Evolutionary conservation across 2,329 filamentous ascomycete genomes (phyloP).

Genomic region (Trichoderma sp.): DNA sequence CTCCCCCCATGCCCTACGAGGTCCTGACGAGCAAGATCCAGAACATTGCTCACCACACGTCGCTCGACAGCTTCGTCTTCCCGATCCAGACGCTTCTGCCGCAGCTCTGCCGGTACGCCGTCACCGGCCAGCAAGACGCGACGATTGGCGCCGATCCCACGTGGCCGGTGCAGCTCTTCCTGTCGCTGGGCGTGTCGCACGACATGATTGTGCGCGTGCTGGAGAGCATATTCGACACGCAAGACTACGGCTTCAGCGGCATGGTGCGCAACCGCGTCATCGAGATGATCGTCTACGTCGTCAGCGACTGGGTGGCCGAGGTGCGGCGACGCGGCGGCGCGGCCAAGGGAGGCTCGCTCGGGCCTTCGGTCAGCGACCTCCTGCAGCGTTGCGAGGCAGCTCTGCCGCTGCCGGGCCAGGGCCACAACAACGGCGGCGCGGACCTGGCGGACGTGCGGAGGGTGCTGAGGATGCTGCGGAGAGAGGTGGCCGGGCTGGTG

Average conservation of each 20-base stretch:
- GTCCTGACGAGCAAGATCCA: constrained; percentile 65
- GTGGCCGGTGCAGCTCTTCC: constrained; percentile 61
- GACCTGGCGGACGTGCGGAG: constrained; percentile 50
- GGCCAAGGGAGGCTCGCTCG: constrained; percentile 45
- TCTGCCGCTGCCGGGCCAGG: constrained; percentile 45
- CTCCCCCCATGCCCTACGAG: constrained; percentile 66
- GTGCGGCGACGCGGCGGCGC: constrained; percentile 51
- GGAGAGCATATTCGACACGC: constrained; percentile 60
- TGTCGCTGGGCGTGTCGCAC: constrained; percentile 58
- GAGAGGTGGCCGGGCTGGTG: constrained; percentile 49
- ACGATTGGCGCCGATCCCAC: constrained; percentile 59
- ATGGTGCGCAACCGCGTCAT: constrained; percentile 53
- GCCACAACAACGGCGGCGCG: constrained; percentile 49
- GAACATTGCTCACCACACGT: constrained; percentile 65
- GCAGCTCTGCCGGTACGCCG: constrained; percentile 63
- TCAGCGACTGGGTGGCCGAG: constrained; percentile 54
- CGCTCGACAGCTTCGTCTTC: constrained; percentile 67
- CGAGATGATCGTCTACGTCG: constrained; percentile 56
- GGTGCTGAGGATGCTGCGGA: constrained; percentile 47
- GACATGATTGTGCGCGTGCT: constrained; percentile 59
- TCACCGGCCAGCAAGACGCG: constrained; percentile 60
- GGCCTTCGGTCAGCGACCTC: constrained; percentile 53
- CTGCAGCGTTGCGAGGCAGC: constrained; percentile 54
- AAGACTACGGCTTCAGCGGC: constrained; percentile 61
- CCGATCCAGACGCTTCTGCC: constrained; percentile 63